Percentiles rank a stretch among this genome's conserved stretches.
Evolutionary conservation across 1,284 basidiomycete genomes (phyloP).

Genomic region (Pholiota adiposa): DNA sequence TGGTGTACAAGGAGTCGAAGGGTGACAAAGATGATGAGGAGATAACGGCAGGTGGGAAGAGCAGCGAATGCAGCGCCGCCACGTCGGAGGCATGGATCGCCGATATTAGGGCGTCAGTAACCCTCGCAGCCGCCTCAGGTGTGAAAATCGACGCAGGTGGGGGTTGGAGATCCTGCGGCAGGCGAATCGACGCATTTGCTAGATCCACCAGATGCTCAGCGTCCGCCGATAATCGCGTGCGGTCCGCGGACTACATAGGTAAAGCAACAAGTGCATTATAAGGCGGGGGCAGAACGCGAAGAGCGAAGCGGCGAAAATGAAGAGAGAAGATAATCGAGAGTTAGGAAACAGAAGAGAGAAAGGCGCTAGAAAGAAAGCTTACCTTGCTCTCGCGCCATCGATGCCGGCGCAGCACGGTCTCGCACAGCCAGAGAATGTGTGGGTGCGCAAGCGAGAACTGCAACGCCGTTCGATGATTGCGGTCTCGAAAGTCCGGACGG

Average conservation of each 20-base stretch:
- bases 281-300: constrained; percentile 2
- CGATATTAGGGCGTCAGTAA: constrained; percentile 55
- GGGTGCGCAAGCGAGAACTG: constrained; percentile 57
- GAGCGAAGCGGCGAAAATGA: no score
- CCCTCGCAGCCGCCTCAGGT: constrained; percentile 38
- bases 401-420: constrained; percentile 61
- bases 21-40: constrained; percentile 45
- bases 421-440: constrained; percentile 69
- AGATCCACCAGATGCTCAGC: constrained; percentile 41
- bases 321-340: no score
- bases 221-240: constrained; percentile 36
- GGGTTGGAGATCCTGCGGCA: constrained; percentile 39
- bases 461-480: constrained; percentile 68
- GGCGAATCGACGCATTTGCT: constrained; percentile 36
- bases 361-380: constrained; percentile 22
- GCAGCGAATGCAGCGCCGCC: constrained; percentile 52
- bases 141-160: constrained; percentile 44
- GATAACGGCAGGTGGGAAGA: constrained; percentile 53
- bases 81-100: constrained; percentile 53
- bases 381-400: constrained; percentile 63
- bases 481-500: constrained; percentile 70
- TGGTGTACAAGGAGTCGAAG: constrained; percentile 41
- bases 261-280: constrained; percentile 20
- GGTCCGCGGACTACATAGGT: constrained; percentile 44
- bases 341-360: no score